Conservation (phyloP, 2,329 filamentous ascomycete genomes). For the Ophiocordyceps sinensis region DNA sequence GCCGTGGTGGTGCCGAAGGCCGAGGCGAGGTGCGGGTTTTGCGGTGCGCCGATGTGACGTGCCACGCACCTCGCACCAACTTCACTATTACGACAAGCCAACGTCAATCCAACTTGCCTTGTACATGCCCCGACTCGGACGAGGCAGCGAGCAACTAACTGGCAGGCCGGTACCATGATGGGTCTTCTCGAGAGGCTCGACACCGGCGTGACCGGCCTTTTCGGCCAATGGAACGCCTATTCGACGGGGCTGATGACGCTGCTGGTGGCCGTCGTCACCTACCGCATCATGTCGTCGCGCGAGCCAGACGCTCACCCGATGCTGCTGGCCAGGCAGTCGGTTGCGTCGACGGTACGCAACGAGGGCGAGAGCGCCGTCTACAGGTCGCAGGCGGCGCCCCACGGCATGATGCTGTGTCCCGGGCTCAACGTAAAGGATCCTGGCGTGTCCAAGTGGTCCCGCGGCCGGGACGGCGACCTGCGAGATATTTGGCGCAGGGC, state of each 20-base stretch:
- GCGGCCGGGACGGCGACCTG: slow-evolving; percentile 75
- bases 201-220: slow-evolving; percentile 49
- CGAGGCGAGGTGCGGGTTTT: too few relatives aligned
- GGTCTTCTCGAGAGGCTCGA: slow-evolving; percentile 50
- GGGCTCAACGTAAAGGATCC: slow-evolving; percentile 73
- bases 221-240: slow-evolving; percentile 71
- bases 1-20: too few relatives aligned
- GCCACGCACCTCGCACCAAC: too few relatives aligned
- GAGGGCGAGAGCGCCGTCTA: slow-evolving; percentile 77
- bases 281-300: slow-evolving; percentile 52
- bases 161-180: slow-evolving; percentile 13
- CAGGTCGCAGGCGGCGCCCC: slow-evolving; percentile 69
- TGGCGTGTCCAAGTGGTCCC: slow-evolving; percentile 67
- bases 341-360: slow-evolving; percentile 64
- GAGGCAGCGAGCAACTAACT: neutral
- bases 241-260: slow-evolving; percentile 55
- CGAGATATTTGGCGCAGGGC: slow-evolving; percentile 79
- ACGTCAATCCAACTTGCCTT: too few relatives aligned
- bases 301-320: slow-evolving; percentile 90
- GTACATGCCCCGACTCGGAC: neutral
- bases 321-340: slow-evolving; percentile 72
- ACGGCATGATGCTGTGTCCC: slow-evolving; percentile 65
- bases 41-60: too few relatives aligned
- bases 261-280: slow-evolving; percentile 53
- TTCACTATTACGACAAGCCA: too few relatives aligned